Base-by-base conservation (phyloP, 441 rosid genomes). In the Erysimum cheiri region DNA sequence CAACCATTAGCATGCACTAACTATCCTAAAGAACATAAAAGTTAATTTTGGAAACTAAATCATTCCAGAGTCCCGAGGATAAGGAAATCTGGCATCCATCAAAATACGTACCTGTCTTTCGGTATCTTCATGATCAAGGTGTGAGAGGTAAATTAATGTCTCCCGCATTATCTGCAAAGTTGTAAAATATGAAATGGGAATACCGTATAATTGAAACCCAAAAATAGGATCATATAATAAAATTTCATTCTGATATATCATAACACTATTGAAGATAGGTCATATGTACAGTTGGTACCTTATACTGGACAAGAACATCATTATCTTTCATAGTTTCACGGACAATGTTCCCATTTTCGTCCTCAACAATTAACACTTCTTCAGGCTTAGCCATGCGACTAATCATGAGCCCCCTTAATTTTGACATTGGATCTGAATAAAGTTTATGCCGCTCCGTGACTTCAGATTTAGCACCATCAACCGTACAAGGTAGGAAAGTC, bases 371-470 rank as follows among this genome's bases (percentile, higher is more conserved):
- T 46, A 96, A 76, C 78, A 96, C 98, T 80, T 96, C 99, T 77
- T 96, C 99, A 60, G 99, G 99, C 83, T 96, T 96, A 37, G 99
- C 99, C 98, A 93, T 96, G 37, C 99, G 98, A 69, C 88, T 88
- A 53, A 93, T 93, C 99, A 96, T 93, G 52, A 96, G 88, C 85
- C 90, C 83, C 75, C 99, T 85, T 81, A 96, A 74, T 80, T 90
- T 96, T 32, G 98, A 91, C 99, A 90, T 83, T 17, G 97, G 93
- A 73, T 73, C 80, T 55, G 92, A 81, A 83, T 93, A 96, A 71
- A 93, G 92, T 70, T 91, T 97, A 50, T 96, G 88, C 63, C 97
- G 86, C 69, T 88, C 98, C 64, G 84, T 69, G 76, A 93, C 74
- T 78, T 86, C 90, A 3, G 92, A 70, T 67, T 97, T 97, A 37